These are phyloP conservation scores for Lomentospora prolificans DNA, from an alignment of 2,329 filamentous ascomycete species.

Conservation along the genomic window DNA sequence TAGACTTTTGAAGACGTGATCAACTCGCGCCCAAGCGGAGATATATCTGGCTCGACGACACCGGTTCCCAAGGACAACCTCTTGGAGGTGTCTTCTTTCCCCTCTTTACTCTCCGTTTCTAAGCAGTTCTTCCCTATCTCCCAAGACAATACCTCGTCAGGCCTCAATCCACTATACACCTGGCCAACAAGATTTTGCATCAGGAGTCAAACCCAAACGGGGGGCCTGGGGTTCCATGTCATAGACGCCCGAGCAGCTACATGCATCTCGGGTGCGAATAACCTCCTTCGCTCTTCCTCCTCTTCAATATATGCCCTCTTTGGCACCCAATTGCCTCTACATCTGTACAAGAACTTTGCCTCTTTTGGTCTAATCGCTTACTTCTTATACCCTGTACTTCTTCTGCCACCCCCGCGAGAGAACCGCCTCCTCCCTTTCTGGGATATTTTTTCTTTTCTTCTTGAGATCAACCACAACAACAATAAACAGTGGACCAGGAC, in stretches of 20 bases:
- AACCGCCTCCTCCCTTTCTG: neutral
- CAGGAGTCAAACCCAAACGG: neutral
- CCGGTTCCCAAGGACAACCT: conserved; percentile 2
- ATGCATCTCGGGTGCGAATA: conserved; percentile 4
- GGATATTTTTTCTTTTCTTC: neutral
- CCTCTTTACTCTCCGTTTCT: neutral
- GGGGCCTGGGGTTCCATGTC: neutral
- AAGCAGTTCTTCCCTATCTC: neutral
- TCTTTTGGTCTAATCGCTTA: neutral
- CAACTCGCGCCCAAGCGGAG: neutral
- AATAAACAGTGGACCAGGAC: neutral
- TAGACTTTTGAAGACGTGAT: neutral
- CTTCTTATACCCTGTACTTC: conserved; percentile 1
- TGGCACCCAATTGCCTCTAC: conserved; percentile 6
- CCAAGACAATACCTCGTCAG: neutral
- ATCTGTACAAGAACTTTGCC: neutral
- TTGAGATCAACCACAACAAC: neutral
- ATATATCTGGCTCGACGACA: conserved; percentile 7
- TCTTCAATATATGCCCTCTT: neutral
- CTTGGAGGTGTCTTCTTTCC: conserved; percentile 1
- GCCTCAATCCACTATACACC: conserved; percentile 2
- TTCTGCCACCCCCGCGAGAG: neutral
- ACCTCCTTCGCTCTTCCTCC: neutral
- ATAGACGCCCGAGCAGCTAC: neutral
- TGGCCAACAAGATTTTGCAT: neutral